Evolutionary conservation across 2,329 filamentous ascomycete species (phyloP).

Genomic region (Arthroderma uncinatum): DNA sequence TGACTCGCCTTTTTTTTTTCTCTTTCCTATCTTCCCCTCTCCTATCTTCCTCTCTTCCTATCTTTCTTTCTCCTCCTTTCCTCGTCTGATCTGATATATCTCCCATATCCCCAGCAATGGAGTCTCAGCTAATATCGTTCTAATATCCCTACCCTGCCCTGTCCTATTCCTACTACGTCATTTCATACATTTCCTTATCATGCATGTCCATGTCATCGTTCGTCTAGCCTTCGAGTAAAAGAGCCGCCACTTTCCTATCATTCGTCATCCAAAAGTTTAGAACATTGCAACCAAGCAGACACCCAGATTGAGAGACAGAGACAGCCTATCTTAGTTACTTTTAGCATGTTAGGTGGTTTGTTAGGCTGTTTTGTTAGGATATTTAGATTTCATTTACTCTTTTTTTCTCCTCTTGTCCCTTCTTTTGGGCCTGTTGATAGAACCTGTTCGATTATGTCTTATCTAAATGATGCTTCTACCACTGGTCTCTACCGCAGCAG

Average conservation of each 20-base stretch:
- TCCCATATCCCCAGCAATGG: neutral
- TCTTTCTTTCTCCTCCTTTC: constrained; percentile 10
- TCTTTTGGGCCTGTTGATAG: neutral
- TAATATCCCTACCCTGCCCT: neutral
- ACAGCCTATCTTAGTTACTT: neutral
- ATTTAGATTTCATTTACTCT: neutral
- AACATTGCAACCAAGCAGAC: neutral
- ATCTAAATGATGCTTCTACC: neutral
- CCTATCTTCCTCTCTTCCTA: constrained; percentile 6
- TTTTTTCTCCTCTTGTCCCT: neutral
- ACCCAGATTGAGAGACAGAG: neutral
- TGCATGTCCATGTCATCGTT: neutral
- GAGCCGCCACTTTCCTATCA: neutral
- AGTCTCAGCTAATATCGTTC: neutral
- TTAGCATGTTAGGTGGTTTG: neutral
- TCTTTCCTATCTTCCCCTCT: constrained; percentile 11
- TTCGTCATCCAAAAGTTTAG: neutral
- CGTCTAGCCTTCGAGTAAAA: neutral
- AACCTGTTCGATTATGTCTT: neutral
- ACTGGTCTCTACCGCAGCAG: too few relatives aligned
- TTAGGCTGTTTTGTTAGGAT: neutral
- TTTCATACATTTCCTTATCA: neutral
- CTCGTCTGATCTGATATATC: constrained; percentile 3
- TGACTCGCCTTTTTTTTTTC: neutral
- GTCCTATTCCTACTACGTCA: neutral